Percentiles rank a stretch among this genome's conserved stretches.
phyloP scores from a whole-genome alignment of 805 yeast genomes.

The Pichia occidentalis region DNA sequence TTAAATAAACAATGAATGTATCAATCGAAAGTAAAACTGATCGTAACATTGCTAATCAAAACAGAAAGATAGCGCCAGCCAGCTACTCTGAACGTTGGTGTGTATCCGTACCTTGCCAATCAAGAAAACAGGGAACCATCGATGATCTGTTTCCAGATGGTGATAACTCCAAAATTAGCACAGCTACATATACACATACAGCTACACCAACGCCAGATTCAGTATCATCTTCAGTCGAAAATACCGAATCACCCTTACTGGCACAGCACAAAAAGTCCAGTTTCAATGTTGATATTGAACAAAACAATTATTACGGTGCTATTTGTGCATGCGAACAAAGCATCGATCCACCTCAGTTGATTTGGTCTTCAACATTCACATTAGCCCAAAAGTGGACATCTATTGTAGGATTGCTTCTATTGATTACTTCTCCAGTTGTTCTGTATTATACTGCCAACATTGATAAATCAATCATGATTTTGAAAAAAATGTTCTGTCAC shows the following conservation, averaged over 20 bases:
- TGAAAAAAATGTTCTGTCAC: slow-evolving; percentile 19
- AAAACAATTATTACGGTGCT: neutral
- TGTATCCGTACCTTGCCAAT: too few species aligned
- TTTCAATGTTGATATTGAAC: slow-evolving; percentile 2
- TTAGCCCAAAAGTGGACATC: neutral
- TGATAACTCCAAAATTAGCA: too few species aligned
- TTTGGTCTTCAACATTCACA: too few species aligned
- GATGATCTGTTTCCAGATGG: too few species aligned
- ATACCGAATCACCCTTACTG: neutral
- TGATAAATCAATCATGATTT: slow-evolving; percentile 11
- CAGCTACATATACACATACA: neutral
- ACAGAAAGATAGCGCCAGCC: too few species aligned
- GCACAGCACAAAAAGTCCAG: neutral
- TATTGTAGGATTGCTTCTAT: slow-evolving; percentile 1
- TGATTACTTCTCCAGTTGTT: slow-evolving; percentile 11
- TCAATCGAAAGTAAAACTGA: too few species aligned
- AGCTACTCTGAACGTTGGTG: too few species aligned
- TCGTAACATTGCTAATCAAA: too few species aligned
- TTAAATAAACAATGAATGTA: too few species aligned
- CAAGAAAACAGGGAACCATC: too few species aligned
- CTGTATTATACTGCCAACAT: slow-evolving; percentile 15
- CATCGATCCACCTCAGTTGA: too few species aligned
- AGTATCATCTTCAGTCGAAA: neutral
- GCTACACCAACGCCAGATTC: slow-evolving; percentile 2
- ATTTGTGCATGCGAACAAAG: too few species aligned